Evolutionary conservation across 768 basidiomycete genomes (phyloP).

Genomic region (Naganishia randhawae): DNA sequence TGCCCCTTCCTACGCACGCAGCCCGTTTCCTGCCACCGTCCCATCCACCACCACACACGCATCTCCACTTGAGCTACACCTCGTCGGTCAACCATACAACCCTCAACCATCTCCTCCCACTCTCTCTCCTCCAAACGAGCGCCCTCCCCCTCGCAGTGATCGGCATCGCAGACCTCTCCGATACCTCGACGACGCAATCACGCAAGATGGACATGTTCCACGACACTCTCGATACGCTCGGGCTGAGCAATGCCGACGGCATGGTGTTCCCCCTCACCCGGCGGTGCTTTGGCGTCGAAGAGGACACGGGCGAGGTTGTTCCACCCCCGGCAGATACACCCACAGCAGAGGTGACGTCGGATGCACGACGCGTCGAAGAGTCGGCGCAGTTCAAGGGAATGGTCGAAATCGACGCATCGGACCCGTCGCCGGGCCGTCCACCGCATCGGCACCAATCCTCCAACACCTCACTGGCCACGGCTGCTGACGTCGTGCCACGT

Average conservation of each 20-base stretch:
- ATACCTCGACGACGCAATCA: constrained; percentile 29
- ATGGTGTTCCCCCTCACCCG: constrained; percentile 31
- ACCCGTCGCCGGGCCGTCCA: constrained; percentile 44
- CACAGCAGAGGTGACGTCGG: neutral
- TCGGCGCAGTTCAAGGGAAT: constrained; percentile 27
- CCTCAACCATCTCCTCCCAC: constrained; percentile 62
- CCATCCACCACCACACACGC: constrained; percentile 56
- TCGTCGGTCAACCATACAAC: constrained; percentile 60
- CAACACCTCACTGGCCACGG: constrained; percentile 48
- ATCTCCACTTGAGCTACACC: constrained; percentile 74
- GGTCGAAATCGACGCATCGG: constrained; percentile 75
- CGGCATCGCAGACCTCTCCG: constrained; percentile 66
- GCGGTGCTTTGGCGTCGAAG: constrained; percentile 36
- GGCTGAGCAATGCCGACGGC: constrained; percentile 20
- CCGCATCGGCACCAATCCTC: neutral
- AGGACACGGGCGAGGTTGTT: constrained; percentile 13
- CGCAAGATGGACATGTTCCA: constrained; percentile 27
- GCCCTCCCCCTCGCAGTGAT: constrained; percentile 81
- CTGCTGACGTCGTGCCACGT: constrained; percentile 22
- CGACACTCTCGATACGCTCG: constrained; percentile 11
- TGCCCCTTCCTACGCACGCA: constrained; percentile 41
- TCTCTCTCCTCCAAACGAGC: constrained; percentile 64
- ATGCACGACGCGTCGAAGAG: constrained; percentile 24
- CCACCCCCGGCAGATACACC: neutral
- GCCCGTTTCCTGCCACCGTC: constrained; percentile 78